Conservation (phyloP, 1,284 basidiomycete genomes). For the Melampsora americana region DNA sequence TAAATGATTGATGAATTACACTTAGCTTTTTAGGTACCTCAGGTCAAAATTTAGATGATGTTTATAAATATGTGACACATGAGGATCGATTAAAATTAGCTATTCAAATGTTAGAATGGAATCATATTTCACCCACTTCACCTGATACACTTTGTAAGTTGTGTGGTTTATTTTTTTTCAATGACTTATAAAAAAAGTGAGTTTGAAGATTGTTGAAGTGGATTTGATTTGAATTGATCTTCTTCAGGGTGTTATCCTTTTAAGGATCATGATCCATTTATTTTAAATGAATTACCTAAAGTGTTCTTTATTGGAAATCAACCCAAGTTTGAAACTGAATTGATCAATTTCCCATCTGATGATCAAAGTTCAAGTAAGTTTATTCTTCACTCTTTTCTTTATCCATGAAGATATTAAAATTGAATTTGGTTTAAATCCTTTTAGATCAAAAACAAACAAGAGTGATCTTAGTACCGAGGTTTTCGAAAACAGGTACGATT, state of each 20-base stretch:
- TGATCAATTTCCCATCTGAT: slow-evolving; percentile 59
- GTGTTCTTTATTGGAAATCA: slow-evolving; percentile 92
- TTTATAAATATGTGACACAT: slow-evolving; percentile 76
- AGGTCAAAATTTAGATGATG: slow-evolving; percentile 90
- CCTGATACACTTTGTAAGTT: slow-evolving; percentile 83
- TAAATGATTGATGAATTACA: slow-evolving; percentile 28
- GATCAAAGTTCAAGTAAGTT: slow-evolving; percentile 47
- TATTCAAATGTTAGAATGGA: slow-evolving; percentile 78
- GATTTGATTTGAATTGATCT: no score
- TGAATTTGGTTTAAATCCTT: not conserved
- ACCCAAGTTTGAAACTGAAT: slow-evolving; percentile 70
- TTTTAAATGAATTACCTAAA: slow-evolving; percentile 77
- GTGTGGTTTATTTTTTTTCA: no score
- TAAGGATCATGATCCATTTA: slow-evolving; percentile 81
- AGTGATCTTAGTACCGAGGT: slow-evolving; percentile 78
- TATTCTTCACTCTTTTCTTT: slow-evolving; percentile 50
- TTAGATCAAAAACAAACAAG: slow-evolving; percentile 57
- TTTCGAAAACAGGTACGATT: slow-evolving; percentile 65
- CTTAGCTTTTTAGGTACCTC: slow-evolving; percentile 71
- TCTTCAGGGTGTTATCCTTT: slow-evolving; percentile 84
- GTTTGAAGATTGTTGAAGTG: not conserved
- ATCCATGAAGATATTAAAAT: no score
- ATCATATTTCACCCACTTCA: slow-evolving; percentile 93
- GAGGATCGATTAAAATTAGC: slow-evolving; percentile 69
- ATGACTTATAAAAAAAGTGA: no score